Conservation (phyloP, 306 rosid species). For the Cicer yamashitae region DNA sequence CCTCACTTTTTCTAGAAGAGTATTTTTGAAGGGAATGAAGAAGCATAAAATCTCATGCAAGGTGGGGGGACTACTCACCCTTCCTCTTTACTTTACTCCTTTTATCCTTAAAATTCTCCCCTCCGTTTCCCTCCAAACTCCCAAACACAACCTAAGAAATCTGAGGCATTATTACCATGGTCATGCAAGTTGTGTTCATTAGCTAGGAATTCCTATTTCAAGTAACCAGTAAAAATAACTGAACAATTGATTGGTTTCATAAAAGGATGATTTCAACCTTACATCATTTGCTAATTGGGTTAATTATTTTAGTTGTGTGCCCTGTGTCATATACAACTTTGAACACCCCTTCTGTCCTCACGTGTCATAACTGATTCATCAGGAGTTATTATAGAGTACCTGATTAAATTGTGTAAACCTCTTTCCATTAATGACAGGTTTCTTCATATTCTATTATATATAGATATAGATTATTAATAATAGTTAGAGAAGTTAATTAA, state of each 20-base stretch:
- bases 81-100: too few species aligned
- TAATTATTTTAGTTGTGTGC: constrained; percentile 13
- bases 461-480: too few species aligned
- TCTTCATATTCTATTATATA: constrained; percentile 31
- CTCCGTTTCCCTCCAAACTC: too few species aligned
- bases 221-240: constrained; percentile 15
- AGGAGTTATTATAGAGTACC: constrained; percentile 36
- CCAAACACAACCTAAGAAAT: background rate
- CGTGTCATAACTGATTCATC: constrained; percentile 14
- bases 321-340: constrained; percentile 9
- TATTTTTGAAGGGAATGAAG: too few species aligned
- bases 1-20: too few species aligned
- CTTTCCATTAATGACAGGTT: constrained; percentile 27
- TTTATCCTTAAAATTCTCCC: too few species aligned
- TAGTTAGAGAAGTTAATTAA: background rate
- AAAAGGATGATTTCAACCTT: background rate
- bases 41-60: too few species aligned
- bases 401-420: constrained; percentile 26
- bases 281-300: constrained; percentile 9
- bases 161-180: background rate
- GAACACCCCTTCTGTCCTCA: constrained; percentile 1
- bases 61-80: too few species aligned
- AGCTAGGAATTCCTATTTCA: background rate
- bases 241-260: constrained; percentile 11
- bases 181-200: background rate